Percentiles rank a stretch among this genome's conserved stretches.
Evolutionary conservation across 2,329 filamentous ascomycete species (phyloP).

Genomic region (Chaetomium sp.): DNA sequence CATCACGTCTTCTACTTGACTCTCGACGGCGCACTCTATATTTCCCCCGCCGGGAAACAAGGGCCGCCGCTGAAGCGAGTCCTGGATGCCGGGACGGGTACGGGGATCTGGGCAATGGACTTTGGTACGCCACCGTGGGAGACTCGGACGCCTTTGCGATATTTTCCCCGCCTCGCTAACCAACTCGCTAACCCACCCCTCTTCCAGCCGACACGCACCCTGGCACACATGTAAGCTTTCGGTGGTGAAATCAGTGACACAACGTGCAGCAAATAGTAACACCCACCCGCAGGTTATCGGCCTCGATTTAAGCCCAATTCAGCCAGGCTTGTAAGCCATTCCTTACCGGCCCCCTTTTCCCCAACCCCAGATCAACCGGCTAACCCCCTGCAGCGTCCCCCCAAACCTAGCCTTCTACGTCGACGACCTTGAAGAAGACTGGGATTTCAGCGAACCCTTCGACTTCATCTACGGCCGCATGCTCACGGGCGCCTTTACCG

Average conservation of each 20-base stretch:
- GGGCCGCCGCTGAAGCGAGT: conserved; percentile 42
- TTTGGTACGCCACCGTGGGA: conserved; percentile 41
- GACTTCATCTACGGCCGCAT: conserved; percentile 30
- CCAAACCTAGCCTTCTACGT: conserved; percentile 53
- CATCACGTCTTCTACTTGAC: conserved; percentile 25
- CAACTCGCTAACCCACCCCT: neutral
- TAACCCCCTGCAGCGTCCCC: conserved; percentile 43
- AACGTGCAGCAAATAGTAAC: neutral
- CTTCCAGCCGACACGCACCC: conserved; percentile 22
- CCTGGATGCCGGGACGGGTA: conserved; percentile 52
- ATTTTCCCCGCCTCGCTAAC: neutral
- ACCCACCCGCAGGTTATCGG: conserved; percentile 36
- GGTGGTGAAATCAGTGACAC: neutral
- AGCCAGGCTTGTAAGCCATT: conserved; percentile 35
- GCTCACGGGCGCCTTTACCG: conserved; percentile 21
- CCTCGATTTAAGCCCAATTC: conserved; percentile 42
- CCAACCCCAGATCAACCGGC: neutral
- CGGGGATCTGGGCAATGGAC: conserved; percentile 50
- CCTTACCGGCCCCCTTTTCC: neutral
- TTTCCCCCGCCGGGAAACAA: conserved; percentile 47
- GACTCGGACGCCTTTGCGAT: neutral
- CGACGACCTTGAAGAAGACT: conserved; percentile 41
- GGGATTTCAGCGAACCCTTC: conserved; percentile 28
- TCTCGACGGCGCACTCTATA: conserved; percentile 46
- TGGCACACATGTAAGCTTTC: conserved; percentile 20